Conservation (phyloP, 176 grass and related monocot genomes). For the Cymbopogon citratus region DNA sequence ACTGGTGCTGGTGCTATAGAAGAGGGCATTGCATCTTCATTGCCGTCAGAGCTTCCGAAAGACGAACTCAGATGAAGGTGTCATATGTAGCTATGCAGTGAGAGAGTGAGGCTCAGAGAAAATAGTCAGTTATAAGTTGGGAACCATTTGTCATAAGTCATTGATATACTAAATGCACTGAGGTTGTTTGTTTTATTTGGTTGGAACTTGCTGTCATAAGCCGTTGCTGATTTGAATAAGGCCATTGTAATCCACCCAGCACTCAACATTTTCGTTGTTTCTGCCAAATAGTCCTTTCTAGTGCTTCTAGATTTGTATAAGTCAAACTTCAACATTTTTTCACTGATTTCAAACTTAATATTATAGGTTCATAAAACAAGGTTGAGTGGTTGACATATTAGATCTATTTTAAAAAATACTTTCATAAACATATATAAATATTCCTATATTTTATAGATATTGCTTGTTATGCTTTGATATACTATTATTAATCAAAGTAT, state of each 20-base stretch:
- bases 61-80: conserved; percentile 70
- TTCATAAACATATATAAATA: not conserved
- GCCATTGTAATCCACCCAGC: not conserved
- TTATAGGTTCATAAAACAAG: not conserved
- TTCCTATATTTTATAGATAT: not conserved
- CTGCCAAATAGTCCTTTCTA: not conserved
- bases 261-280: not conserved
- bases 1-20: conserved; percentile 1
- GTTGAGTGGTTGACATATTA: not conserved
- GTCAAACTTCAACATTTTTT: not conserved
- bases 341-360: not conserved
- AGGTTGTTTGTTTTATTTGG: not conserved
- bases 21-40: conserved; percentile 13
- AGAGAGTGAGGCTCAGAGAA: not conserved
- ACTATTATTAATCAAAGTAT: not conserved
- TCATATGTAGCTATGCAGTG: not conserved
- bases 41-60: conserved; percentile 30
- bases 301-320: not conserved
- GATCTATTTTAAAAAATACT: not conserved
- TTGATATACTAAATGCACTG: not conserved
- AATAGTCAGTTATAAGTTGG: not conserved
- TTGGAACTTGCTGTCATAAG: not conserved
- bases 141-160: not conserved
- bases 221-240: conserved; percentile 18
- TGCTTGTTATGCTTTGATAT: not conserved